Percentiles rank a stretch among this genome's conserved stretches.
Evolutionary conservation across 2,329 filamentous ascomycete genomes (phyloP).

Genomic region (Diaporthe eres): DNA sequence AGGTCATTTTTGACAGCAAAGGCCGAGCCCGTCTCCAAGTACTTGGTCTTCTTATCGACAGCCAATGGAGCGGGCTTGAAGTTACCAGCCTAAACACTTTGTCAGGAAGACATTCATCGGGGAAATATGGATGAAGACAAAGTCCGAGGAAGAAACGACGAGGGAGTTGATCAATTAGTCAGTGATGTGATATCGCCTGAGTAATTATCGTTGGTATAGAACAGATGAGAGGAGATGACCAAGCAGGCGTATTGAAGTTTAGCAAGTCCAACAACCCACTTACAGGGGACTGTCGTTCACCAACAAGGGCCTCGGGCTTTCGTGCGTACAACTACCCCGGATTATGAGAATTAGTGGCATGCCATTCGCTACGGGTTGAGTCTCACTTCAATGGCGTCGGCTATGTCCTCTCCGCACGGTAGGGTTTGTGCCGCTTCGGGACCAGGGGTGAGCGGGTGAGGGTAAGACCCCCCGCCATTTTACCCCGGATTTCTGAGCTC

Average conservation of each 20-base stretch:
- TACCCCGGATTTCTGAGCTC: conserved; percentile 25
- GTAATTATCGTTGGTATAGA: neutral
- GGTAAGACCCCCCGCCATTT: neutral
- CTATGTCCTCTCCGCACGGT: neutral
- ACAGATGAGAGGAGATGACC: neutral
- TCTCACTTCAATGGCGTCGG: conserved; percentile 11
- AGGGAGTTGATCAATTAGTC: no score
- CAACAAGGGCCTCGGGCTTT: neutral
- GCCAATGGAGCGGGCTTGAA: conserved; percentile 46
- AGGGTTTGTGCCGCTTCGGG: neutral
- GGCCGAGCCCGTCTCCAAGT: conserved; percentile 60
- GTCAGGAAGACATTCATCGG: no score
- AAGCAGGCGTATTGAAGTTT: neutral
- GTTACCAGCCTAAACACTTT: conserved; percentile 26
- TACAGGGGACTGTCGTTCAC: neutral
- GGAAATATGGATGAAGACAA: neutral
- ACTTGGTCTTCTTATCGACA: conserved; percentile 71
- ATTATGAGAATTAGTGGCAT: neutral
- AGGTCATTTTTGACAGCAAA: conserved; percentile 56
- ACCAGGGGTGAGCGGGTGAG: conserved; percentile 7
- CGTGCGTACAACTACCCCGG: neutral
- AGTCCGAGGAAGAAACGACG: neutral
- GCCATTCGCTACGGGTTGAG: neutral
- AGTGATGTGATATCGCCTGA: neutral
- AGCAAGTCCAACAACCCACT: neutral